These are phyloP conservation scores for Senecio squalidus DNA, from an alignment of 140 eudicot genomes.

Conservation along the genomic window DNA sequence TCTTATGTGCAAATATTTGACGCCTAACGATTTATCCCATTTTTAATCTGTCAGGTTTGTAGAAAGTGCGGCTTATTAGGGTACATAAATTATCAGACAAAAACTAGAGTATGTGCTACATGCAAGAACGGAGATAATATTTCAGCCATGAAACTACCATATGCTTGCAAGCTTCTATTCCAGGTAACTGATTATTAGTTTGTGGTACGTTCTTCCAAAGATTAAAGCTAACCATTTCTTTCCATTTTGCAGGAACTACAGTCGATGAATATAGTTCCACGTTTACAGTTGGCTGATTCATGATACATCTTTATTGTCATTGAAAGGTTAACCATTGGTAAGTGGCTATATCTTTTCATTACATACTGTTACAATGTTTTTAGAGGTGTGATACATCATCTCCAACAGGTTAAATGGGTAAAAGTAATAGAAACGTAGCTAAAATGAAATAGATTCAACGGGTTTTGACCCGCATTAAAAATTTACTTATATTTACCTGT, in stretches of 20 bases:
- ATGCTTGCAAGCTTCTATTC: conserved; percentile 96
- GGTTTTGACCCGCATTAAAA: no score
- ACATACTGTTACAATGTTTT: neutral
- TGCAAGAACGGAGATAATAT: conserved; percentile 77
- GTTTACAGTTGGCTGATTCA: conserved; percentile 62
- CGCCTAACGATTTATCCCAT: neutral
- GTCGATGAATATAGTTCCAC: conserved; percentile 90
- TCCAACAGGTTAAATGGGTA: neutral
- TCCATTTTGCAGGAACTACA: conserved; percentile 64
- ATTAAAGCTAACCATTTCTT: neutral
- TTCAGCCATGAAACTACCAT: conserved; percentile 87
- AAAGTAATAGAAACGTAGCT: neutral
- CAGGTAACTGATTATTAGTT: conserved; percentile 48
- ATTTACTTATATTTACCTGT: no score
- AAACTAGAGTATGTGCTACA: conserved; percentile 65
- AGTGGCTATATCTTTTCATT: neutral
- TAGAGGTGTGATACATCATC: neutral
- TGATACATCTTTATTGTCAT: conserved; percentile 26
- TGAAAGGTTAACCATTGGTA: neutral
- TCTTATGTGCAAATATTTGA: neutral
- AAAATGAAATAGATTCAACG: neutral
- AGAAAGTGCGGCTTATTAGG: conserved; percentile 86
- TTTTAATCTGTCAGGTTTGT: conserved; percentile 60
- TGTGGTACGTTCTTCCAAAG: neutral
- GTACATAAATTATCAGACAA: conserved; percentile 60